These are phyloP conservation scores for Symbiodinium natans DNA, from an alignment of 73 alveolate species.

Conservation along the genomic window DNA sequence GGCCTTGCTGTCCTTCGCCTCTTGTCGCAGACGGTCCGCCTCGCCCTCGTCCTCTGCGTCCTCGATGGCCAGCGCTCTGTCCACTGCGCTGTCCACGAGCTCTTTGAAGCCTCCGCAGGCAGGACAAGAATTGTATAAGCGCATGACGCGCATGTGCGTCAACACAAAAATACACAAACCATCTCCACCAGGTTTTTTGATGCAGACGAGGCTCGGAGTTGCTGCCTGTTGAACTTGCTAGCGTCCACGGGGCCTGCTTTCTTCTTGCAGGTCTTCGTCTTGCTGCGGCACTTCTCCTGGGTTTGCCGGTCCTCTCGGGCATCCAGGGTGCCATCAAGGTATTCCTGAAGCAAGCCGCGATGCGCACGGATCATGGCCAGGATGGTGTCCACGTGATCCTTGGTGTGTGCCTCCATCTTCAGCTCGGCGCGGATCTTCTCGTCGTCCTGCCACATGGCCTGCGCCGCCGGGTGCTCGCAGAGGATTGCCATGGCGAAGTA, in stretches of 20 bases:
- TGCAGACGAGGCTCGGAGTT: too few relatives aligned
- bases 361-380: not conserved
- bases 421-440: not conserved
- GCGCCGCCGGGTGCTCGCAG: not conserved
- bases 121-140: too few relatives aligned
- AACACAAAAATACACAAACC: too few relatives aligned
- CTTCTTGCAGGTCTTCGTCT: too few relatives aligned
- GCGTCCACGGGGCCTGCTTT: too few relatives aligned
- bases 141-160: too few relatives aligned
- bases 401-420: not conserved
- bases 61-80: not conserved
- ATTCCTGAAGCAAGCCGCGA: not conserved
- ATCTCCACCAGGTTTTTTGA: too few relatives aligned
- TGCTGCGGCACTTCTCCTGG: too few relatives aligned
- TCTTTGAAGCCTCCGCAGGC: not conserved
- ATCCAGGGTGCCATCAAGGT: not conserved
- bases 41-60: not conserved
- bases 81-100: not conserved
- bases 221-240: too few relatives aligned
- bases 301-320: not conserved
- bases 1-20: not conserved
- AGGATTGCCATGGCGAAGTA: slow-evolving; percentile 4
- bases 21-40: not conserved
- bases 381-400: not conserved
- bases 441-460: not conserved